Conservation (phyloP, 164 flowering plant genomes). For the Protea cynaroides region DNA sequence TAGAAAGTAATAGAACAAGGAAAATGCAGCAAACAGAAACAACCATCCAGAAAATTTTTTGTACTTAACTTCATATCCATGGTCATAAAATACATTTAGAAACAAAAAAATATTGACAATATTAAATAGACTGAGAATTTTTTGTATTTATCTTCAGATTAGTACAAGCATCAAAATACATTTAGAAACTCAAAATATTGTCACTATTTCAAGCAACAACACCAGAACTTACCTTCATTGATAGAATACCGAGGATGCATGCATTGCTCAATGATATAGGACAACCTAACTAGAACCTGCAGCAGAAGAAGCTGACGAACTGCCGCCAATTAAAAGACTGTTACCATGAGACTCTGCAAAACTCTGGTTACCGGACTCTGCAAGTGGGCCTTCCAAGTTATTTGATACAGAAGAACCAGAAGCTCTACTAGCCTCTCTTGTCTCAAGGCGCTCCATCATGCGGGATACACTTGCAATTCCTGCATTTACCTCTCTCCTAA, state of each 20-base stretch:
- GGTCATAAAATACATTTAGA: neutral
- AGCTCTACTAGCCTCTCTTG: constrained; percentile 36
- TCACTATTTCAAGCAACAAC: neutral
- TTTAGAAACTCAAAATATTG: neutral
- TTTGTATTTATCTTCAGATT: neutral
- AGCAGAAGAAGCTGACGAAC: constrained; percentile 38
- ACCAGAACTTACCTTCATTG: constrained; percentile 34
- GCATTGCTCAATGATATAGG: constrained; percentile 16
- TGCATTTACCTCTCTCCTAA: constrained; percentile 51
- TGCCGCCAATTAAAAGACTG: constrained; percentile 19
- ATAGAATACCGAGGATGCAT: constrained; percentile 45
- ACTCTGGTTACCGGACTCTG: constrained; percentile 26
- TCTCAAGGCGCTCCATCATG: constrained; percentile 47
- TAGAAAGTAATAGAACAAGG: too few species aligned
- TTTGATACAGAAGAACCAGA: constrained; percentile 25
- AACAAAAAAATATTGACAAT: neutral
- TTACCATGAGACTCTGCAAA: constrained; percentile 23
- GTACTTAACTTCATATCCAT: too few species aligned
- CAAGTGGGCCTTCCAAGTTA: constrained; percentile 21
- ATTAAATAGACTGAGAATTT: neutral
- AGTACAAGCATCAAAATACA: neutral
- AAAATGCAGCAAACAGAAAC: too few species aligned
- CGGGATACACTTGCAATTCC: constrained; percentile 65
- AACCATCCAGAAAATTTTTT: too few species aligned
- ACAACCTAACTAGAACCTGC: constrained; percentile 38